These are phyloP conservation scores for Auricularia cornea DNA, from an alignment of 768 basidiomycete genomes.

Conservation along the genomic window DNA sequence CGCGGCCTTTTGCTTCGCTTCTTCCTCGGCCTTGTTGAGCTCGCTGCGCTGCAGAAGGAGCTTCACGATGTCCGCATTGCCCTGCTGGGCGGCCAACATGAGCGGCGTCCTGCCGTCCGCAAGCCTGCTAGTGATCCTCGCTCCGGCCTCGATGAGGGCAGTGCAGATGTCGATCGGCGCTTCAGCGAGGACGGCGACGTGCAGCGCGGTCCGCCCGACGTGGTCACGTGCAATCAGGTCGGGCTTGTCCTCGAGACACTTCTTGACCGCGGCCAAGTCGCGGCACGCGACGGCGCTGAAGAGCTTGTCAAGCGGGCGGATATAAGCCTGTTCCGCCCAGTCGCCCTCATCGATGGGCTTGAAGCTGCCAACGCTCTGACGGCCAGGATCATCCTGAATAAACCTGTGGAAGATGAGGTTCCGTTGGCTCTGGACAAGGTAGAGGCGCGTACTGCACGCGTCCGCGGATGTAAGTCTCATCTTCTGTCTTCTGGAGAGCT, in stretches of 20 bases:
- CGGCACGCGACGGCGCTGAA: conserved; percentile 45
- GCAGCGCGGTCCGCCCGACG: conserved; percentile 53
- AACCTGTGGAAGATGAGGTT: conserved; percentile 29
- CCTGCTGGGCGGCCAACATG: conserved; percentile 48
- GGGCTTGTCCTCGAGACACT: conserved; percentile 33
- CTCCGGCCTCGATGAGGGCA: conserved; percentile 47
- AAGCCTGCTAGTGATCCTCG: conserved; percentile 45
- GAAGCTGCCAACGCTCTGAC: conserved; percentile 55
- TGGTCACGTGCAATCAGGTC: conserved; percentile 51
- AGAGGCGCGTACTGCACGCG: conserved; percentile 36
- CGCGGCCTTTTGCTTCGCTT: conserved; percentile 15
- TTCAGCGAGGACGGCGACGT: conserved; percentile 44
- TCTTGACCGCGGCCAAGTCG: conserved; percentile 33
- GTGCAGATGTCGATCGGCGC: conserved; percentile 35
- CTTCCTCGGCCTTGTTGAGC: conserved; percentile 18
- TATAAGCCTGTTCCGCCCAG: conserved; percentile 56
- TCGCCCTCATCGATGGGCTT: conserved; percentile 59
- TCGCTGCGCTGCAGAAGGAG: conserved; percentile 46
- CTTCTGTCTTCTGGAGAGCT: conserved; percentile 43
- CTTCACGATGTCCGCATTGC: conserved; percentile 31
- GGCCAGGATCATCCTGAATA: conserved; percentile 51
- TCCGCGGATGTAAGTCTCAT: conserved; percentile 45
- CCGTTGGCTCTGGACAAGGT: background rate
- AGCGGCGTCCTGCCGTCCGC: conserved; percentile 49
- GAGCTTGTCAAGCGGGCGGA: conserved; percentile 44